A percentile compares a stretch with the other conserved stretches of the same genome.
Conservation (phyloP, 768 basidiomycete genomes). For the Boletus speciosus region DNA sequence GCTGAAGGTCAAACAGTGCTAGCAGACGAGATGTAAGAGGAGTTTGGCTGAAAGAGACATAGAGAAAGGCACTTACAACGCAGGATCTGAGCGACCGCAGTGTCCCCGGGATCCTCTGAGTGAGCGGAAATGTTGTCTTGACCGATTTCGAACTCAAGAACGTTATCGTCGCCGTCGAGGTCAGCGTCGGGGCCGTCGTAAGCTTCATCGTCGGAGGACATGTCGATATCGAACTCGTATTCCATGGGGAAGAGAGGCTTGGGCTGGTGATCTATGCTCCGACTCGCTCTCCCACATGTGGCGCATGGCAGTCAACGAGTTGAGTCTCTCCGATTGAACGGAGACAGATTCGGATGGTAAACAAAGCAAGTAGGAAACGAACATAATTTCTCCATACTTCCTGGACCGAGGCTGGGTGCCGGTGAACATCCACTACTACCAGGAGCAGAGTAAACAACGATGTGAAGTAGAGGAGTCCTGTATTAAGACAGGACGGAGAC, state of each 20-base stretch:
- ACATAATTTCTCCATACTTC: background rate
- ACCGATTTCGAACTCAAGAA: slow-evolving; percentile 33
- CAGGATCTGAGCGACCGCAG: slow-evolving; percentile 26
- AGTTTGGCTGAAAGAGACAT: background rate
- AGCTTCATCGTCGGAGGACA: slow-evolving; percentile 27
- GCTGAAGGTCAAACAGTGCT: slow-evolving; percentile 32
- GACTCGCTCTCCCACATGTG: slow-evolving; percentile 5
- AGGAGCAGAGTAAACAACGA: background rate
- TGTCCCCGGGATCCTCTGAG: background rate
- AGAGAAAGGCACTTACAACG: slow-evolving; percentile 22
- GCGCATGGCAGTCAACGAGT: background rate
- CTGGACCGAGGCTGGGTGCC: background rate
- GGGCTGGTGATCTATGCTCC: slow-evolving; percentile 7
- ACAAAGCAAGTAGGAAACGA: background rate
- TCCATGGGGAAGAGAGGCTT: slow-evolving; percentile 12
- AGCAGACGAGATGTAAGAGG: slow-evolving; percentile 1
- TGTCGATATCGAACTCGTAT: slow-evolving; percentile 20
- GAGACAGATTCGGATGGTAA: background rate
- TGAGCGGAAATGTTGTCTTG: slow-evolving; percentile 19
- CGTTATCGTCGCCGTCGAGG: slow-evolving; percentile 33
- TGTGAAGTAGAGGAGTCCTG: background rate
- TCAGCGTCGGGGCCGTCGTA: slow-evolving; percentile 35
- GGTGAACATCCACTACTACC: no score
- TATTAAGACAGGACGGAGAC: background rate
- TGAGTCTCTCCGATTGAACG: background rate